Percentiles rank a stretch among this genome's conserved stretches.
Conservation (phyloP, 108 stramenopile genomes). For the Conticribra weissflogii region DNA sequence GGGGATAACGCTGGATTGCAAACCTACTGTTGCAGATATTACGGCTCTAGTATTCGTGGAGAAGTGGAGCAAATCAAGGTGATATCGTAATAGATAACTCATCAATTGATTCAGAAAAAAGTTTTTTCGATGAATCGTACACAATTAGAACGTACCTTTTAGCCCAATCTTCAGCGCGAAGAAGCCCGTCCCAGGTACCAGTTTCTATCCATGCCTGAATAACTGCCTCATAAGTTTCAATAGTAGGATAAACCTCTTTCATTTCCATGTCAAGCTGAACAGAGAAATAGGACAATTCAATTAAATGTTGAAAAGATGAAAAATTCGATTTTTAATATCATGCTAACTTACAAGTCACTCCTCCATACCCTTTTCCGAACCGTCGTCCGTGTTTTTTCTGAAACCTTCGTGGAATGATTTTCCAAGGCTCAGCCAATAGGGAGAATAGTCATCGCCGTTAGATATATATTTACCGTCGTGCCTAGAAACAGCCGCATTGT, state of each 20-base stretch:
- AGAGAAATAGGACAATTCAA: too few relatives aligned
- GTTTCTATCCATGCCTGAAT: slow-evolving; percentile 78
- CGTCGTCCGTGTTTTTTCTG: slow-evolving; percentile 19
- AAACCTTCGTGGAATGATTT: slow-evolving; percentile 48
- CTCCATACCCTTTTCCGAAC: slow-evolving; percentile 38
- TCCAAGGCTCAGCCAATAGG: slow-evolving; percentile 46
- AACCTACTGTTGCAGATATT: not conserved
- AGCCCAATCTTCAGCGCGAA: slow-evolving; percentile 53
- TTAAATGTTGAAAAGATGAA: too few relatives aligned
- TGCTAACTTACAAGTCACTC: slow-evolving; percentile 43
- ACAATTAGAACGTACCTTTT: slow-evolving; percentile 17
- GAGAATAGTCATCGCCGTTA: slow-evolving; percentile 17
- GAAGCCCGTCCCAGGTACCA: slow-evolving; percentile 62
- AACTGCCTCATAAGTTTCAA: slow-evolving; percentile 72
- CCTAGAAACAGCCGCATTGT: slow-evolving; percentile 66
- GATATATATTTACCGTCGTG: not conserved
- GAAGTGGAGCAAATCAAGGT: not conserved
- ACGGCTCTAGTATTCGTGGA: slow-evolving; percentile 1
- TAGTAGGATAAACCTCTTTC: slow-evolving; percentile 45
- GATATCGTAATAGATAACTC: not conserved
- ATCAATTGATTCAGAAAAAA: not conserved
- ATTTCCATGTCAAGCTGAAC: slow-evolving; percentile 46
- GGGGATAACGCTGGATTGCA: slow-evolving; percentile 11
- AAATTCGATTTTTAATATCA: not conserved
- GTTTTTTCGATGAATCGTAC: not conserved